A percentile compares a stretch with the other conserved stretches of the same genome.
Evolutionary conservation across 1,284 basidiomycete species (phyloP).

Genomic region (Sparassis latifolia): DNA sequence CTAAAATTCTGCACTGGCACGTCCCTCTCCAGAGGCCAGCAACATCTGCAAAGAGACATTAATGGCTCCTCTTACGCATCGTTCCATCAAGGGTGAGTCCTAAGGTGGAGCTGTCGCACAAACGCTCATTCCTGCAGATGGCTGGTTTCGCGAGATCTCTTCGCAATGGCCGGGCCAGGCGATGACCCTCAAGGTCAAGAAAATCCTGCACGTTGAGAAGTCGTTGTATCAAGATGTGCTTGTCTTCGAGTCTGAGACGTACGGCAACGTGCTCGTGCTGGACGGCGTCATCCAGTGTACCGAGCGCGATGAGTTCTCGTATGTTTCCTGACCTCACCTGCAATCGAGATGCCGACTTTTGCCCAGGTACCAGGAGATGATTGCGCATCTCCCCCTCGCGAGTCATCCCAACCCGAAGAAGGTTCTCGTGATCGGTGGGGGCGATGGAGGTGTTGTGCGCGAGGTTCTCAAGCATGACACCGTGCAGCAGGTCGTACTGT

Average conservation of each 20-base stretch:
- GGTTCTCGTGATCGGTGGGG: slow-evolving; percentile 95
- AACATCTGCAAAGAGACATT: too few relatives aligned
- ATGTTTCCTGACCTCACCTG: slow-evolving; percentile 1
- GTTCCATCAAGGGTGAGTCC: slow-evolving; percentile 29
- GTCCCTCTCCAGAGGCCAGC: too few relatives aligned
- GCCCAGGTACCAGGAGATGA: slow-evolving; percentile 98
- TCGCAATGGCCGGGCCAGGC: slow-evolving; percentile 97
- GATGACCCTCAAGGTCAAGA: slow-evolving; percentile 92
- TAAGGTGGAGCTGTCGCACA: background rate
- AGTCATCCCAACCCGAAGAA: slow-evolving; percentile 96
- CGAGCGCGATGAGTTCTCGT: slow-evolving; percentile 98
- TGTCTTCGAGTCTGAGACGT: slow-evolving; percentile 92
- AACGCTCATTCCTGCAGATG: slow-evolving; percentile 47
- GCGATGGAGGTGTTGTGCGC: slow-evolving; percentile 94
- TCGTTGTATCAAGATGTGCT: slow-evolving; percentile 94
- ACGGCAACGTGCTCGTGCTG: slow-evolving; percentile 93
- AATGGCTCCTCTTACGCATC: slow-evolving; percentile 34
- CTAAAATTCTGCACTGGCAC: too few relatives aligned
- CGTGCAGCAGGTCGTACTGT: slow-evolving; percentile 91
- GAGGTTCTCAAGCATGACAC: slow-evolving; percentile 94
- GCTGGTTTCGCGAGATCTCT: slow-evolving; percentile 97
- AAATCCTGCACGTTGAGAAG: slow-evolving; percentile 92
- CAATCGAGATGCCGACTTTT: background rate
- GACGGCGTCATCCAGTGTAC: slow-evolving; percentile 97
- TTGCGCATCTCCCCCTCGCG: slow-evolving; percentile 90